Evolutionary conservation across 805 yeast species (phyloP).

Genomic region (Deakozyma indianensis): DNA sequence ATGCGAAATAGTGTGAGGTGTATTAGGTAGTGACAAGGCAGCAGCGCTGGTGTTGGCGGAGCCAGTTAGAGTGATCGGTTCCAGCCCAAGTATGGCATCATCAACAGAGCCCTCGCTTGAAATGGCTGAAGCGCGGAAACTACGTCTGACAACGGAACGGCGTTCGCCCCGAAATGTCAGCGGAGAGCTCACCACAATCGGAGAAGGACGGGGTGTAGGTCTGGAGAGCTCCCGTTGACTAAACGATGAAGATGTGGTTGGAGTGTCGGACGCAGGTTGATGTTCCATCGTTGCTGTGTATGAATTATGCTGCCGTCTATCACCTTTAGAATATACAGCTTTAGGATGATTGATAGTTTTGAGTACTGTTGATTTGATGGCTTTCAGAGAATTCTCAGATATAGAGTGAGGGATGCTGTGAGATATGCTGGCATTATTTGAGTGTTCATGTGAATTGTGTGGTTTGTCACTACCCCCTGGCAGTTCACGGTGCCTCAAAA

Average conservation of each 20-base stretch:
- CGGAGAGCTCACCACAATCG: background rate
- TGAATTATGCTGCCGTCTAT: background rate
- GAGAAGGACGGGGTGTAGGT: background rate
- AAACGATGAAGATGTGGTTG: background rate
- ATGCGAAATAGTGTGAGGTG: background rate
- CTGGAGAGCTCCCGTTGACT: too few species aligned
- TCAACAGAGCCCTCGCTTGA: background rate
- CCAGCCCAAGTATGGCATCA: background rate
- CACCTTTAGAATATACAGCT: background rate
- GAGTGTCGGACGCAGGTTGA: background rate
- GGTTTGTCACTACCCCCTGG: too few species aligned
- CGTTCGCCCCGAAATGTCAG: background rate
- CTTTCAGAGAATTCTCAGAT: background rate
- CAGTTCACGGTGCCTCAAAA: too few species aligned
- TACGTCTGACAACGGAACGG: background rate
- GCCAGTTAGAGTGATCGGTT: background rate
- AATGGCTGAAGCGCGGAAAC: background rate
- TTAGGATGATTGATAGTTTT: slow-evolving; percentile 1
- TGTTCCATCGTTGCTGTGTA: background rate
- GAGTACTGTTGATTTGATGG: background rate
- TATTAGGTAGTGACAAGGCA: background rate
- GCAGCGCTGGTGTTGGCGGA: background rate
- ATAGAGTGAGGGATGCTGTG: background rate
- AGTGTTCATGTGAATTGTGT: too few species aligned
- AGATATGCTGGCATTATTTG: too few species aligned